Base-by-base conservation (phyloP, 345 rosid genomes). In the Chamaenerion angustifolium region DNA sequence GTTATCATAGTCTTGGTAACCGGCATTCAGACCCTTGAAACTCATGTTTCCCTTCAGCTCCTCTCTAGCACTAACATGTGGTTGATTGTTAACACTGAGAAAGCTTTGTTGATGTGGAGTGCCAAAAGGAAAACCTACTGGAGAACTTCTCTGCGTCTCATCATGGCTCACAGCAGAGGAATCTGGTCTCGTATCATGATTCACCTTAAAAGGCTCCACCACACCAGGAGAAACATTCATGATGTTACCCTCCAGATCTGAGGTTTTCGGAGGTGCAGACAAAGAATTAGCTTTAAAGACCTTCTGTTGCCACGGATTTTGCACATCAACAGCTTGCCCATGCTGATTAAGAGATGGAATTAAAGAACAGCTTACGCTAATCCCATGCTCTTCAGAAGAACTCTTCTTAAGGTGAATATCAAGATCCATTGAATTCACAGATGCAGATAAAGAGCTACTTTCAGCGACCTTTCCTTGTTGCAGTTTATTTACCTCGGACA, bases 291-390 rank as follows among this genome's bases (percentile, higher is more conserved):
- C 47, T 50, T 65, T 65, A 13, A 68, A 51, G 35, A 42, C 59
- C 62, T 52, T 56, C 35, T 49, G 54, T 49, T 46, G 56, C 56
- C 52, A 52, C 8, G 60, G 53, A 42, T 61, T 62, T 44, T 51
- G 54, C 1, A 50, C 37, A 4, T 31, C 8, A 31, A 31, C 37
- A 31, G 37, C 10, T 31, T 31, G 37, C 37, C 10, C 37, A 31
- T 31, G 37, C 37, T 31, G 37, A 31, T 31, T 31, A 31, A 31
- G 8, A 8, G 37, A 31, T 31, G 37, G 37, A 31, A 31, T 31
- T 31, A 31, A 4, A 31, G 37, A 7, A 31, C 37, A 31, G 37
- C 37, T 31, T 5, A 31, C 10, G 37, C 37, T 31, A 31, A 31
- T 31, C 37, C 37, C 37, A 31, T 31, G 37, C 37, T 31, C 37